A percentile compares a stretch with the other conserved stretches of the same genome.
Evolutionary conservation across 371 early-diverging fungal species (phyloP).

Genomic region (Mortierella sp.): DNA sequence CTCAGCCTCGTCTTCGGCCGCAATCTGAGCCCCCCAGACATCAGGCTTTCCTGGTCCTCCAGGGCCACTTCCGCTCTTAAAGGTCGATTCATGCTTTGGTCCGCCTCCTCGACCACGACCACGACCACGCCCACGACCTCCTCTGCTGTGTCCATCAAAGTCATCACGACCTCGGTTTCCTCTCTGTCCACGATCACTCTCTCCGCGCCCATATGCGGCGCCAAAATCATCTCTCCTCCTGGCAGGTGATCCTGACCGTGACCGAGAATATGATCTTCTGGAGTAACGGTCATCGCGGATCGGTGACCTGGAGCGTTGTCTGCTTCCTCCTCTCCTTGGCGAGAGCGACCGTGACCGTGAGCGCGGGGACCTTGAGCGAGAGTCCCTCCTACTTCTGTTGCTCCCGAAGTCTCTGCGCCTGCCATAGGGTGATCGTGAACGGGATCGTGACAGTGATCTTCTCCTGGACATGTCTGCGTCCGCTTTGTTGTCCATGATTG

Average conservation of each 20-base stretch:
- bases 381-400: slow-evolving; percentile 8
- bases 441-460: not conserved
- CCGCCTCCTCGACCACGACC: slow-evolving; percentile 36
- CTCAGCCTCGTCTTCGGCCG: slow-evolving; percentile 54
- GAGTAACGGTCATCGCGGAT: slow-evolving; percentile 8
- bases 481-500: too few species aligned
- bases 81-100: slow-evolving; percentile 51
- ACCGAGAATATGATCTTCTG: slow-evolving; percentile 28
- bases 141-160: slow-evolving; percentile 10
- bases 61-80: slow-evolving; percentile 22
- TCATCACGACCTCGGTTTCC: slow-evolving; percentile 27
- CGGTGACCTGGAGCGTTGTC: slow-evolving; percentile 21
- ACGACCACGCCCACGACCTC: slow-evolving; percentile 11
- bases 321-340: not conserved
- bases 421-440: slow-evolving; percentile 22
- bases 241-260: slow-evolving; percentile 40
- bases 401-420: slow-evolving; percentile 5
- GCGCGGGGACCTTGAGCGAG: slow-evolving; percentile 29
- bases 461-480: too few species aligned
- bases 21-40: slow-evolving; percentile 40
- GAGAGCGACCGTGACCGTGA: slow-evolving; percentile 21
- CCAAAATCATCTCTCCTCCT: slow-evolving; percentile 7
- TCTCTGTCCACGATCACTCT: slow-evolving; percentile 11
- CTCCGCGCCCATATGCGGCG: slow-evolving; percentile 11
- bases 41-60: slow-evolving; percentile 55